Evolutionary conservation across 1,284 basidiomycete species (phyloP).

Genomic region (Anthracocystis walkeri): DNA sequence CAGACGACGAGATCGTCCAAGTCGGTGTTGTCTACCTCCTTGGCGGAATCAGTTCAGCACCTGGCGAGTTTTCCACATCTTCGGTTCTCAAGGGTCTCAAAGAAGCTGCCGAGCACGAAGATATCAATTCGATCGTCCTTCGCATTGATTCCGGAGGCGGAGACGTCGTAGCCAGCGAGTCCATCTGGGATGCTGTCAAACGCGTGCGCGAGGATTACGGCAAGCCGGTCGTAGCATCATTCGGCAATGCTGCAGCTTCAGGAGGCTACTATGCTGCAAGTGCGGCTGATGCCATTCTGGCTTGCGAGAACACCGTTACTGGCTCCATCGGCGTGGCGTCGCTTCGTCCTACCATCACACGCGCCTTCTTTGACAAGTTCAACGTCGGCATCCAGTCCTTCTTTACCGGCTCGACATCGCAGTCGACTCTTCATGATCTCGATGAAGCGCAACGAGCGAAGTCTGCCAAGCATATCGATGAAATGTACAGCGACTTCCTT

Average conservation of each 20-base stretch:
- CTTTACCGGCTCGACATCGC: conserved; percentile 69
- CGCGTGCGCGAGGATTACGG: conserved; percentile 67
- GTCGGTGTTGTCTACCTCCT: conserved; percentile 71
- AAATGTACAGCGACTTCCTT: conserved; percentile 68
- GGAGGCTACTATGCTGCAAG: conserved; percentile 70
- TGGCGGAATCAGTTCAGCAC: conserved; percentile 67
- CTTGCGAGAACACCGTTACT: conserved; percentile 70
- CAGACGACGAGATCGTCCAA: conserved; percentile 63
- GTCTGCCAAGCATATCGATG: conserved; percentile 68
- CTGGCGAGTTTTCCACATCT: conserved; percentile 66
- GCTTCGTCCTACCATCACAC: conserved; percentile 70
- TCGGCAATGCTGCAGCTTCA: conserved; percentile 70
- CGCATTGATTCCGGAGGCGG: conserved; percentile 71
- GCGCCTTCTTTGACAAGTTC: conserved; percentile 70
- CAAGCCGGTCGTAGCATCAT: conserved; percentile 71
- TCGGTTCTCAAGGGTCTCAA: conserved; percentile 70
- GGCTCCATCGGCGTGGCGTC: conserved; percentile 71
- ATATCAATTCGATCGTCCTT: conserved; percentile 70
- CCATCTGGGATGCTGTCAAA: conserved; percentile 70
- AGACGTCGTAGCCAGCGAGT: conserved; percentile 70
- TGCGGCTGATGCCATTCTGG: conserved; percentile 68
- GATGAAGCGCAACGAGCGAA: conserved; percentile 64
- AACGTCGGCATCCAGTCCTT: conserved; percentile 70
- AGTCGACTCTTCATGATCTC: conserved; percentile 68
- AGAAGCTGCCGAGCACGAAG: conserved; percentile 70